phyloP scores from a whole-genome alignment of 345 rosid species.

The Arabidopsis arenosa region DNA sequence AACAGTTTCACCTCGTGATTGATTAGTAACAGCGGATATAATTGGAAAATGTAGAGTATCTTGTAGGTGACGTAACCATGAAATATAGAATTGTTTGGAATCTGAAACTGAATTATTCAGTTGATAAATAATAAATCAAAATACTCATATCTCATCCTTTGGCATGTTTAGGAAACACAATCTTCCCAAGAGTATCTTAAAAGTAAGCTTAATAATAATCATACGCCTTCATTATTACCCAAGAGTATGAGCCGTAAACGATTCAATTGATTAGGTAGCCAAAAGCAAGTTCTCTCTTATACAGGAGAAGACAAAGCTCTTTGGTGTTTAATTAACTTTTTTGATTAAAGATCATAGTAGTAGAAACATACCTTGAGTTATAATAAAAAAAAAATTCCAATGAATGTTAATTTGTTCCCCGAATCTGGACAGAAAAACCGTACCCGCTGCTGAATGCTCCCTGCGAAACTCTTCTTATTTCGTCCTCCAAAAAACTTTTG shows the following conservation, averaged over 20 bases:
- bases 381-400: background rate
- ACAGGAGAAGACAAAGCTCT: too few species aligned
- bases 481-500: background rate
- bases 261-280: too few species aligned
- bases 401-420: background rate
- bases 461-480: background rate
- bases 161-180: constrained; percentile 22
- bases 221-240: too few species aligned
- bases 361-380: background rate
- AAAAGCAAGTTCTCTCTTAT: too few species aligned
- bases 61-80: constrained; percentile 3
- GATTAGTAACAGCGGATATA: background rate
- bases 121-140: constrained; percentile 14
- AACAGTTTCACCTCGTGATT: too few species aligned
- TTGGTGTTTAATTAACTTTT: too few species aligned
- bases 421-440: background rate
- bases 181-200: too few species aligned
- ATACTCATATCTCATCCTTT: constrained; percentile 39
- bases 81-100: constrained; percentile 36
- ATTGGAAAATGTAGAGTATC: constrained; percentile 29
- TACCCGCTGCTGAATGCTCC: background rate
- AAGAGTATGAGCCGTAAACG: too few species aligned
- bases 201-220: background rate
- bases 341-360: background rate
- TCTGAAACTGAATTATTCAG: constrained; percentile 36